Base-by-base conservation (phyloP, 2,329 filamentous ascomycete species). In the Coniosporium tulheliwenetii region DNA sequence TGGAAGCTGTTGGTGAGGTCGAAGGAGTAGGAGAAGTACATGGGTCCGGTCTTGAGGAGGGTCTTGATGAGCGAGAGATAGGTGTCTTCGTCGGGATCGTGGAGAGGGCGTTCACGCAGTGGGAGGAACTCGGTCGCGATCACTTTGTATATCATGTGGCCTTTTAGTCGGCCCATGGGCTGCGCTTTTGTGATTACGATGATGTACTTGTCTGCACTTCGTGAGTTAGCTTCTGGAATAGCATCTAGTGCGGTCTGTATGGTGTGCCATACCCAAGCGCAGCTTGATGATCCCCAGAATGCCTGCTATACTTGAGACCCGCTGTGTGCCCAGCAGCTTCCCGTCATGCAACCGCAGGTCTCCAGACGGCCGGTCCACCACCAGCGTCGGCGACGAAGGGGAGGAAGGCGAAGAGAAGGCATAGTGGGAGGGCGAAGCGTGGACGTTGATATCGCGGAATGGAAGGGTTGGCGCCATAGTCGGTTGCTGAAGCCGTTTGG, bases 21-120 rank as follows among this genome's bases (percentile, higher is more conserved):
- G 59, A 93, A 77, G 8, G 87, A 89, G 67, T 98, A 98, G 43
- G 91, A 96, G 56, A 95, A 98, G 71, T 93, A 96, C 80, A 96
- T 86, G 8, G 89, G 85, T 0, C 83, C 84, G 10, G 75, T 79
- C 58, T 82, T 81, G 51, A 98, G 73, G 46, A 91, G 78, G 38
- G 73, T 76, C 61, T 86, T 86, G 50, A 98, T 74, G 41, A 96
- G 71, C 39, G 70, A 64, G 41, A 96, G 73, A 61, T 95, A 96
- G 50, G 77, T 82, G 62, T 96, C 89, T 69, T 98, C 91, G 58
- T 98, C 91, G 36, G 80, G 77, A 56, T 98, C 91, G 62, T 83
- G 85, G 46, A 96, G 77, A 49, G 85, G 81, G 49, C 85, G 81
- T 64, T 96, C 91, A 61, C 87, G 85, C 57, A 98, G 76, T 37